Base-by-base conservation (phyloP, 1,284 basidiomycete species). In the Serendipita sp. region DNA sequence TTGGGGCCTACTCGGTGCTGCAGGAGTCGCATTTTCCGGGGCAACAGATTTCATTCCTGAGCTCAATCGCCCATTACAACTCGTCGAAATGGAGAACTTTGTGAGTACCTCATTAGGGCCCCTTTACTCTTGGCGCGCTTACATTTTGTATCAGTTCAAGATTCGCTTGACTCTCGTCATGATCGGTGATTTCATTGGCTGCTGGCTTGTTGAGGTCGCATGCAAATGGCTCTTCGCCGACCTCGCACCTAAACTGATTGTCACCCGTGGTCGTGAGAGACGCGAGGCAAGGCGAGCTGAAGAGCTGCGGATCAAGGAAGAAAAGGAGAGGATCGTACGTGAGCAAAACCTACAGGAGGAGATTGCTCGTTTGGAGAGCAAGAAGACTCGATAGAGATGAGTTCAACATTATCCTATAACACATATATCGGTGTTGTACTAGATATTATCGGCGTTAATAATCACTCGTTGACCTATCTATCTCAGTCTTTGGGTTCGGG, bases 11-110 rank as follows among this genome's bases (percentile, higher is more conserved):
- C 77, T 95, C 49, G 89, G 87, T 22, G 93, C 90, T 26, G 84
- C 84, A 64, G 81, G 83, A 2, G 93, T 97, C 10, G 94, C 94
- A 5, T 91, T 96, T 75, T 88, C 82, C n/a, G 93, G 93, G 38
- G 83, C 93, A 4, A 91, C 88, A 1, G 93, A 99, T 72, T 87
- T 98, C 68, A 77, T 97, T 71, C 95, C 96, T 1, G 96, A 99
- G 74, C 72, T 98, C 67, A 99, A 96, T 74, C 78, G 88, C 42
- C 99, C 95, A 95, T 79, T 99, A 49, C 95, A 99, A 75, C 87
- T 99, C 44, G 93, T 97, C 30, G 91, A 91, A 73, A 95, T 99
- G 93, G 75, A 84, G 53, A 71, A 72, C 35, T 70, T 75, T 45
- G 92, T 95, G 70, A 69, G 88, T 76, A 13, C 45, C 61, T 13